A percentile compares a stretch with the other conserved stretches of the same genome.
Conservation (phyloP, 2,329 filamentous ascomycete genomes). For the Xylariaceae sp. region DNA sequence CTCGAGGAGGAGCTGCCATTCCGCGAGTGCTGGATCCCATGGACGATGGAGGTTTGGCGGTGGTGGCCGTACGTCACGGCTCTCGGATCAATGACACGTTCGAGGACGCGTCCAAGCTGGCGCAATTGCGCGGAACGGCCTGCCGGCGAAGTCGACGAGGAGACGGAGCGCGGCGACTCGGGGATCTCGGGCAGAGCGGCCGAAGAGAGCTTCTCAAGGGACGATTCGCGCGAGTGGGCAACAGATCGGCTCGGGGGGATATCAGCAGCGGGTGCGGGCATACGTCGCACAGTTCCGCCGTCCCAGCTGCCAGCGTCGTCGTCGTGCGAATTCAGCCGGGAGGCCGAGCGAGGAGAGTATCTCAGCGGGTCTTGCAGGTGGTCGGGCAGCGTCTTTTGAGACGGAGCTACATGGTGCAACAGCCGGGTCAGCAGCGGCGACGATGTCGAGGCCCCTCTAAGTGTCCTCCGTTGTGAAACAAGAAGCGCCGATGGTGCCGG, state of each 20-base stretch:
- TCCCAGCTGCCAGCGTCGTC: slow-evolving; percentile 42
- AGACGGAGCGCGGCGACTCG: slow-evolving; percentile 22
- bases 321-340: slow-evolving; percentile 43
- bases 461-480: too few relatives aligned
- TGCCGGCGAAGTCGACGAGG: slow-evolving; percentile 28
- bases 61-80: slow-evolving; percentile 70
- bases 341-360: slow-evolving; percentile 42
- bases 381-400: slow-evolving; percentile 49
- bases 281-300: slow-evolving; percentile 42
- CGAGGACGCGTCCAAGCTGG: slow-evolving; percentile 35
- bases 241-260: slow-evolving; percentile 29
- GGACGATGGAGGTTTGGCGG: slow-evolving; percentile 92
- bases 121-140: slow-evolving; percentile 35
- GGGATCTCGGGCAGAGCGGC: slow-evolving; percentile 23
- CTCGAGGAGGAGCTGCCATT: slow-evolving; percentile 80
- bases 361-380: slow-evolving; percentile 44
- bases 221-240: slow-evolving; percentile 51
- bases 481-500: too few relatives aligned
- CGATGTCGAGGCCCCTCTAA: too few relatives aligned
- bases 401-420: slow-evolving; percentile 40
- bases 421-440: slow-evolving; percentile 17
- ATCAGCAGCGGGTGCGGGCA: slow-evolving; percentile 35
- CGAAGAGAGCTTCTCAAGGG: slow-evolving; percentile 44
- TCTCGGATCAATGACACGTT: slow-evolving; percentile 50
- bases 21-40: slow-evolving; percentile 87